phyloP scores from a whole-genome alignment of 371 early-diverging fungal species.

The Mortierella sp. region DNA sequence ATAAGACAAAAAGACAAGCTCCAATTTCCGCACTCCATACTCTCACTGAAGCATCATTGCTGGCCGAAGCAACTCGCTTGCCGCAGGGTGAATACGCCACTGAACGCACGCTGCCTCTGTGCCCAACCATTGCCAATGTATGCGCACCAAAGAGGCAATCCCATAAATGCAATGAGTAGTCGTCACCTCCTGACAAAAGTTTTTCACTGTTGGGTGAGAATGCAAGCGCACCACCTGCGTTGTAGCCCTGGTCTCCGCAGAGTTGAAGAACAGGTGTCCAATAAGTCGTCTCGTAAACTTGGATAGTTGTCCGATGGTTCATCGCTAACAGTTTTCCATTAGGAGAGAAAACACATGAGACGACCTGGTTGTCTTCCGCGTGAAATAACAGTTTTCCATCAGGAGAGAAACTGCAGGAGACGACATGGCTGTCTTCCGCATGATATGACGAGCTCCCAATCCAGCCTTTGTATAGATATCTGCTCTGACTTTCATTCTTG shows the following conservation, averaged over 20 bases:
- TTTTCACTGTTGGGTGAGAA: neutral
- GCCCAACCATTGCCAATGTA: neutral
- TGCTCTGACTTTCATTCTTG: too few species aligned
- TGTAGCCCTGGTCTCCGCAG: too few species aligned
- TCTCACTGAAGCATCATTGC: neutral
- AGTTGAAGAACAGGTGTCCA: neutral
- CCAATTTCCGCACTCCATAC: neutral
- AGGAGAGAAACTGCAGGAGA: too few species aligned
- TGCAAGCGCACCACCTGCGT: neutral
- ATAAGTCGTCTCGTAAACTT: neutral
- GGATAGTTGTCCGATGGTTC: neutral
- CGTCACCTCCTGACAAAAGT: neutral
- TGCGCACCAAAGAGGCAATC: neutral
- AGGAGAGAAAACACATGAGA: neutral
- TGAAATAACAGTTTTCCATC: too few species aligned
- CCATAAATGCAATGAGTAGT: neutral
- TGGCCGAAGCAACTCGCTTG: neutral
- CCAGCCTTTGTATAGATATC: too few species aligned
- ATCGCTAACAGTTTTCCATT: neutral
- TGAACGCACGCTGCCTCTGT: neutral
- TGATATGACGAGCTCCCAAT: too few species aligned
- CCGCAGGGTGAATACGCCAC: neutral
- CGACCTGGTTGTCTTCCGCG: neutral
- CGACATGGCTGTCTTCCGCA: too few species aligned
- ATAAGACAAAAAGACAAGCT: neutral